These are phyloP conservation scores for Mimosa bimucronata DNA, from an alignment of 306 rosid species.

Conservation along the genomic window DNA sequence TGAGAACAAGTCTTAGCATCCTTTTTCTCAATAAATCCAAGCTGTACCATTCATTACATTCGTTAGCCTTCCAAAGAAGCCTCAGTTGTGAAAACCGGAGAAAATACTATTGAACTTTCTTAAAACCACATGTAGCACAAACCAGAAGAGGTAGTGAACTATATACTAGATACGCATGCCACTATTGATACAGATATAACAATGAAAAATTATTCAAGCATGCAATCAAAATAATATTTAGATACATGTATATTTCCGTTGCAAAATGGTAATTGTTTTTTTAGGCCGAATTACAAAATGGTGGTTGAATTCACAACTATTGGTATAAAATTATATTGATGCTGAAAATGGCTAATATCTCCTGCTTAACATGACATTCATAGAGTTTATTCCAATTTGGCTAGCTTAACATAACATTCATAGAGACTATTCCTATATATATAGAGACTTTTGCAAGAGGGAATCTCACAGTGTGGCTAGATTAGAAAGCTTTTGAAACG, in stretches of 20 bases:
- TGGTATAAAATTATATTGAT: slow-evolving; percentile 11
- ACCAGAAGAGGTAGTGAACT: slow-evolving; percentile 16
- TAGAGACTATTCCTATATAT: slow-evolving; percentile 14
- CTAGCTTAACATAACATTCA: slow-evolving; percentile 21
- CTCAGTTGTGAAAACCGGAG: slow-evolving; percentile 3
- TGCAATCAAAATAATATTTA: slow-evolving; percentile 18
- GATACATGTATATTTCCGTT: slow-evolving; percentile 6
- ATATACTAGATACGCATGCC: slow-evolving; percentile 2
- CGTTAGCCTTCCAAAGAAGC: slow-evolving; percentile 16
- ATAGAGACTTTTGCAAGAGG: slow-evolving; percentile 23
- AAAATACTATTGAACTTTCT: background rate
- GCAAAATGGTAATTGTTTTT: slow-evolving; percentile 15
- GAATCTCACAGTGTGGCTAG: slow-evolving; percentile 79
- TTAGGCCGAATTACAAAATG: slow-evolving; percentile 18
- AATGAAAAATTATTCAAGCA: slow-evolving; percentile 20
- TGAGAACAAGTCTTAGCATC: slow-evolving; percentile 25
- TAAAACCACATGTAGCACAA: slow-evolving; percentile 20
- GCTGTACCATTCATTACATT: background rate
- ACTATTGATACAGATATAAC: slow-evolving; percentile 15
- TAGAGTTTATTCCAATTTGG: background rate
- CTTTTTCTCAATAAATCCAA: background rate
- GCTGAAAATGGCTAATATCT: slow-evolving; percentile 13
- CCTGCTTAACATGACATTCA: slow-evolving; percentile 12
- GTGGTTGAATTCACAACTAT: background rate
- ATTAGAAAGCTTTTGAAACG: slow-evolving; percentile 69